Evolutionary conservation across 768 basidiomycete species (phyloP), one percentile per base, ranked within the genome.

Genomic region (Hydnomerulius pinastri): DNA sequence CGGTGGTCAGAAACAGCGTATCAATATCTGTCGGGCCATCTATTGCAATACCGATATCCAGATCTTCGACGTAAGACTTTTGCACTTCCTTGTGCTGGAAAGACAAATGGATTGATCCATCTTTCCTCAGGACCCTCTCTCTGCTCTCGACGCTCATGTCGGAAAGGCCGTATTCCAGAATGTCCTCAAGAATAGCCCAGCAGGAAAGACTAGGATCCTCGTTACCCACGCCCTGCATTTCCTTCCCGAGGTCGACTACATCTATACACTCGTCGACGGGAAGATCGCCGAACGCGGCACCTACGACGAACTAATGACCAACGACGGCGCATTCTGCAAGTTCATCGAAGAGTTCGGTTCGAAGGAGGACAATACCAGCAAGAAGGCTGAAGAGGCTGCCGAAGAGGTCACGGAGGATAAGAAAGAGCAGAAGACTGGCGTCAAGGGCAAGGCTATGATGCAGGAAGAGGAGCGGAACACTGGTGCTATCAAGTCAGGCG

Each of bases 221-320:
- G 92, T 96, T 39, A 98, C 94, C 0, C 92, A 96, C 61, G 92
- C 90, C 1, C 76, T 96, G 8, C 92, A 96, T 68, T 90, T 95
- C 73, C 78, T 98, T 21, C 87, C 90, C 1, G 76, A 87, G 49
- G 90, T 91, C 23, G 92, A 96, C 67, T 89, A 90, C 62, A 87
- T 98, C 63, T 85, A 85, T 62, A 84, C 85, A 28, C 71, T 98
- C 43, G 77, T 78, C 10, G 83, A 92, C 33, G 93, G 94, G 6
- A 75, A 73, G 29, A 82, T 98, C 50, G 80, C 79, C 18, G 93
- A 96, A 67, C 79, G 78, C 10, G 94, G 94, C 2, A 86, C 90
- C 2, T 96, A 89, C 58, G 61, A 71, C 0, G 83, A 89, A 41
- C 77, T 98, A 30, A 82, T 90, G 70, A 67, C 67, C 8, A 77